A percentile compares a stretch with the other conserved stretches of the same genome.
Conservation (phyloP, 352 stramenopile species). For the Albugo candida region DNA sequence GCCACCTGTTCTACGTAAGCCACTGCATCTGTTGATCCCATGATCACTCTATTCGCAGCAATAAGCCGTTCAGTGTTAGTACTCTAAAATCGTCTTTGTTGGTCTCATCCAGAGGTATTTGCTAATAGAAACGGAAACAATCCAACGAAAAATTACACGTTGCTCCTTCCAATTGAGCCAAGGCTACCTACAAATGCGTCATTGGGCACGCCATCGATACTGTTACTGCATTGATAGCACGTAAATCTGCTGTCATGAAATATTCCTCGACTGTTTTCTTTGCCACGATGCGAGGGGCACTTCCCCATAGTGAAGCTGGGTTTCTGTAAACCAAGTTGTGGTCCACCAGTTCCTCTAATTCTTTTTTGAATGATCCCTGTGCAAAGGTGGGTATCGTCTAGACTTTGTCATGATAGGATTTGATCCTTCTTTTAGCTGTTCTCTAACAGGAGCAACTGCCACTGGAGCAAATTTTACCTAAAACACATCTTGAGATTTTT, state of each 20-base stretch:
- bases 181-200: slow-evolving; percentile 8
- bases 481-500: background rate
- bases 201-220: slow-evolving; percentile 12
- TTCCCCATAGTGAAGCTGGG: background rate
- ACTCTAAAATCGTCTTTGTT: slow-evolving; percentile 4
- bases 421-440: background rate
- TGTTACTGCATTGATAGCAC: slow-evolving; percentile 7
- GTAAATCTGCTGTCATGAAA: slow-evolving; percentile 4
- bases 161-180: background rate
- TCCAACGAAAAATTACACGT: slow-evolving; percentile 5
- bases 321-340: background rate
- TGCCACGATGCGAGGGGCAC: background rate
- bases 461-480: background rate
- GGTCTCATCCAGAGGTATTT: background rate
- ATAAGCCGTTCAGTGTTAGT: slow-evolving; percentile 1
- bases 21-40: slow-evolving; percentile 8
- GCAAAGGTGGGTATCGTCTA: background rate
- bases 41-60: slow-evolving; percentile 6
- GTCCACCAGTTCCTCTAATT: background rate
- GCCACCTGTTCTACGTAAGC: slow-evolving; percentile 8
- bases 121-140: slow-evolving; percentile 7
- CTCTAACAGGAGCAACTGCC: background rate
- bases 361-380: background rate
- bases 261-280: background rate
- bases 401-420: background rate